Evolutionary conservation across 352 stramenopile species (phyloP).

Genomic region (Stephanocyclus meneghinianus): DNA sequence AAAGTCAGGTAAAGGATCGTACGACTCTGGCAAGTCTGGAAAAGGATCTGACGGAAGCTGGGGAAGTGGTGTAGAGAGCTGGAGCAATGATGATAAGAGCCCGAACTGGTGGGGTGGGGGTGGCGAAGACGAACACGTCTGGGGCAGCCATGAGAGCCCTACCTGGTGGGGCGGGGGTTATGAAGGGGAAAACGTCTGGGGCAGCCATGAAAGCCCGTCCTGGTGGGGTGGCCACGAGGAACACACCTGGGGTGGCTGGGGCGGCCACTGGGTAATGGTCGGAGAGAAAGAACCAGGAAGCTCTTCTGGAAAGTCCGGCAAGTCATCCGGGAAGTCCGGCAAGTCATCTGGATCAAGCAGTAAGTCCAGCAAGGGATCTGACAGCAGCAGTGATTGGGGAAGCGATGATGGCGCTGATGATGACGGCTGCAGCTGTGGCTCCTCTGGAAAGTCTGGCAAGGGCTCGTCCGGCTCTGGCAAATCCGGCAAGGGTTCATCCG

Average conservation of each 20-base stretch:
- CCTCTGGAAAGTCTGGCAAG: not conserved
- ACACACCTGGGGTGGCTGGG: not conserved
- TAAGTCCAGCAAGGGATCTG: slow-evolving; percentile 3
- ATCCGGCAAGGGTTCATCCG: not conserved
- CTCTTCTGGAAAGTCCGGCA: not conserved
- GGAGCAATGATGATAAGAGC: not conserved
- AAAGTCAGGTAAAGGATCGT: not conserved
- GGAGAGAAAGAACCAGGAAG: not conserved
- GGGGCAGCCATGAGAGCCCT: not conserved
- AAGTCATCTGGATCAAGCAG: not conserved
- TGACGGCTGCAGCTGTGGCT: not conserved
- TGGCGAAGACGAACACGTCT: not conserved
- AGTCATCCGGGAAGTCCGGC: not conserved
- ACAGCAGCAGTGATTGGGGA: not conserved
- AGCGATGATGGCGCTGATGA: not conserved
- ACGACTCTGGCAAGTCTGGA: slow-evolving; percentile 1
- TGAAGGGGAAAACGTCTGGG: not conserved
- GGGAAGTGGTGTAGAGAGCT: not conserved
- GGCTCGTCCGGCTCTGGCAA: not conserved
- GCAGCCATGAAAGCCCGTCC: not conserved
- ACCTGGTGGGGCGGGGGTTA: not conserved
- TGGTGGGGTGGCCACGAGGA: not conserved
- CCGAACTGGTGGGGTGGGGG: not conserved
- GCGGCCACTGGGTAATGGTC: not conserved
- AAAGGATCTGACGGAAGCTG: not conserved